Base-by-base conservation (phyloP, 192 early-diverging fungal genomes). In the Podila verticillata region DNA sequence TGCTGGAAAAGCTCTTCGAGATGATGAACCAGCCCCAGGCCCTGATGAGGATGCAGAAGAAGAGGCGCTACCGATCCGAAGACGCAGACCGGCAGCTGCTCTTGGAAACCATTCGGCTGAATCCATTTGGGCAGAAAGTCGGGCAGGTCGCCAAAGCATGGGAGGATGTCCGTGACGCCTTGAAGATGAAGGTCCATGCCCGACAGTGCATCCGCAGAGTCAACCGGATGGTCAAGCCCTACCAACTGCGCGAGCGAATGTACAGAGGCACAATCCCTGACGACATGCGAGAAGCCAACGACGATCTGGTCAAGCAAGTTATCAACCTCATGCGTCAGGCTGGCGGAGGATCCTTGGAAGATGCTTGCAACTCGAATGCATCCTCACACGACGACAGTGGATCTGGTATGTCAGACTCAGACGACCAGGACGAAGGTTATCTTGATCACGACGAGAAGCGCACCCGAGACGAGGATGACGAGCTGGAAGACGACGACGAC, bases 1-100 rank as follows among this genome's bases (percentile, higher is more conserved):
- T 80, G n/a, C 35, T 80, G 39, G 77, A 80, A 51, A 48, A 72
- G 39, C 61, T 80, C 51, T 80, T 80, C 59, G 61, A 68, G 24
- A 80, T 80, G 77, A 80, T 80, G 77, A 80, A 80, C 24, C 77
- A 68, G 34, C 77, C 77, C 22, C 77, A 80, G 51, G 77, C 77
- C 28, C 61, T 80, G 30, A 72, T 67, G 29, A 31, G 77, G 48
- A 80, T 80, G 77, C 69, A 80, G 44, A 80, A 80, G 61, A 80
- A 80, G 61, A 63, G 69, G 6, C 69, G 77, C 28, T 80, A 80
- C 51, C 77, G 77, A 9, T 80, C 77, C 8, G 77, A 80, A 20
- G 77, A 80, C 12, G 66, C 77, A n/a, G 77, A 80, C 44, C 60
- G 77, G 22, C 69, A 65, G 28, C 36, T 80, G 30, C 48, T 80